These are phyloP conservation scores for Phytophthora citrophthora DNA, from an alignment of 352 stramenopile genomes.

Conservation along the genomic window DNA sequence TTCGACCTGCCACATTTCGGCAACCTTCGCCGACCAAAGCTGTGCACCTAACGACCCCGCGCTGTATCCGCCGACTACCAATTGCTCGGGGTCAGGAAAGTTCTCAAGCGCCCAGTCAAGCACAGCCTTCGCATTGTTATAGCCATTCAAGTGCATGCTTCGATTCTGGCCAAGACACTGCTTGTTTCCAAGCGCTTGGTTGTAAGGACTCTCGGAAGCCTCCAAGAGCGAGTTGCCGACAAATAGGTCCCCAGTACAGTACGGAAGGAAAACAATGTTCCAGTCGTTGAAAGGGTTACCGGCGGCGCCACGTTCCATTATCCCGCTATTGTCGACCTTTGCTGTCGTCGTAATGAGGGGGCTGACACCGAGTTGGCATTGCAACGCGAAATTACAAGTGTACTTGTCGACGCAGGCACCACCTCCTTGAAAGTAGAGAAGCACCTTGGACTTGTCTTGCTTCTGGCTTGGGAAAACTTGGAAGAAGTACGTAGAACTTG, in stretches of 20 bases:
- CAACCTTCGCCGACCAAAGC: slow-evolving; percentile 39
- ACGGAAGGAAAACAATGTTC: slow-evolving; percentile 72
- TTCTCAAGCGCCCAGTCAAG: slow-evolving; percentile 63
- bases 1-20: slow-evolving; percentile 54
- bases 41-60: slow-evolving; percentile 57
- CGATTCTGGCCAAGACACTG: slow-evolving; percentile 43
- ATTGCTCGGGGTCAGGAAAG: slow-evolving; percentile 54
- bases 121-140: slow-evolving; percentile 59
- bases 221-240: slow-evolving; percentile 38
- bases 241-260: slow-evolving; percentile 74
- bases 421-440: slow-evolving; percentile 65
- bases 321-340: slow-evolving; percentile 40
- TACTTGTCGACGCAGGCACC: slow-evolving; percentile 56
- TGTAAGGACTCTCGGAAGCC: slow-evolving; percentile 31
- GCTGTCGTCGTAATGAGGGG: slow-evolving; percentile 47
- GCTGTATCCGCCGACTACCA: slow-evolving; percentile 57
- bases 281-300: slow-evolving; percentile 69
- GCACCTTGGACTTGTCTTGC: slow-evolving; percentile 56
- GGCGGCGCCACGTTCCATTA: slow-evolving; percentile 47
- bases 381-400: slow-evolving; percentile 62
- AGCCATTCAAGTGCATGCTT: slow-evolving; percentile 54
- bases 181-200: slow-evolving; percentile 39
- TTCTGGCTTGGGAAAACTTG: slow-evolving; percentile 53
- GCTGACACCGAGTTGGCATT: slow-evolving; percentile 45
- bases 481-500: slow-evolving; percentile 57